These are phyloP conservation scores for Ophiognomonia clavigignenti-juglandacearum DNA, from an alignment of 2,329 filamentous ascomycete genomes.

Conservation along the genomic window DNA sequence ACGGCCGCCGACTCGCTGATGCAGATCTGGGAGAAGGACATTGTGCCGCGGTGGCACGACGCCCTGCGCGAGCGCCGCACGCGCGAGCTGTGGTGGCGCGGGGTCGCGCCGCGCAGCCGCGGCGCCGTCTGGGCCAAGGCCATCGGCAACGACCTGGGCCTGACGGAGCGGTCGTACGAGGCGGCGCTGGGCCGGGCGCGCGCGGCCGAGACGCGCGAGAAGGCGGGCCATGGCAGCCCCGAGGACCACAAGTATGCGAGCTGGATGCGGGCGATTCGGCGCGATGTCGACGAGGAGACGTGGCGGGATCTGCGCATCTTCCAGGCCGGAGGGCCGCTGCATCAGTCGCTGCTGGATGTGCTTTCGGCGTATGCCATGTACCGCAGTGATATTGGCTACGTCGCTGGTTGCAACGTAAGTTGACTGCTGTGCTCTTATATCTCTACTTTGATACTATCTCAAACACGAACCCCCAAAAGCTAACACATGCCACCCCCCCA, in stretches of 20 bases:
- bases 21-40: conserved; percentile 69
- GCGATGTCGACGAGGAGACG: conserved; percentile 58
- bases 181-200: conserved; percentile 65
- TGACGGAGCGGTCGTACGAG: conserved; percentile 62
- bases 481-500: conserved; percentile 28
- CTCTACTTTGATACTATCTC: neutral
- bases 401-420: conserved; percentile 69
- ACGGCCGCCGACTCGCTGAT: conserved; percentile 49
- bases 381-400: conserved; percentile 74
- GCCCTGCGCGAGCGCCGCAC: conserved; percentile 66
- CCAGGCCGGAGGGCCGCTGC: conserved; percentile 58
- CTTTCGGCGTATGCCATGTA: conserved; percentile 79
- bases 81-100: conserved; percentile 78
- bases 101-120: conserved; percentile 65
- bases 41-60: conserved; percentile 70
- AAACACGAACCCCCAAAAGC: conserved; percentile 8
- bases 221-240: conserved; percentile 42
- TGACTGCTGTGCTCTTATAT: conserved; percentile 8
- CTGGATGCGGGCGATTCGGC: conserved; percentile 60
- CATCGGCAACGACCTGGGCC: conserved; percentile 67
- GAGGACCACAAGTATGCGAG: conserved; percentile 52
- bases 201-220: conserved; percentile 54
- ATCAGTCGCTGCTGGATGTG: conserved; percentile 65
- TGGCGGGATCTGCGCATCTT: conserved; percentile 73
- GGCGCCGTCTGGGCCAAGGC: conserved; percentile 66